phyloP scores from a whole-genome alignment of 768 basidiomycete genomes.

The Leccinum barrowsii region DNA sequence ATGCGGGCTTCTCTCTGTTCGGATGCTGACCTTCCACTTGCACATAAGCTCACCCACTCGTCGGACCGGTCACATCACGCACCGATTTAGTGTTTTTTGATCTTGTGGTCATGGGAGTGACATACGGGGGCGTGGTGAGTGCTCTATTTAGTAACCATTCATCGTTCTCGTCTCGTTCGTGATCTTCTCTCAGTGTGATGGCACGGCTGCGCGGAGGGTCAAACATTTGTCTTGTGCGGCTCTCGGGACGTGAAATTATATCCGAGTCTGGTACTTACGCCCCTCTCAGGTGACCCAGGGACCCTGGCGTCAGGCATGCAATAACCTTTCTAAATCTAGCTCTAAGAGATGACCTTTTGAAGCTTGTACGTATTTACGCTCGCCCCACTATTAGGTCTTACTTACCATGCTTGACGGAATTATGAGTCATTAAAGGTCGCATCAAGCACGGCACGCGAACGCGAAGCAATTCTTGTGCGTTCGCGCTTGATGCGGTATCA shows the following conservation, averaged over 20 bases:
- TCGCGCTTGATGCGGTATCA: slow-evolving; percentile 14
- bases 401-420: slow-evolving; percentile 6
- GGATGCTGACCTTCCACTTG: slow-evolving; percentile 1
- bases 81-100: neutral
- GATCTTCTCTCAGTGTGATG: slow-evolving; percentile 2
- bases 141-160: neutral
- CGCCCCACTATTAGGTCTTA: slow-evolving; percentile 20
- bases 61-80: slow-evolving; percentile 10
- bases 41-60: neutral
- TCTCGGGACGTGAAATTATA: neutral
- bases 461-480: slow-evolving; percentile 5
- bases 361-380: slow-evolving; percentile 26
- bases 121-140: neutral
- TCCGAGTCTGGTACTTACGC: neutral
- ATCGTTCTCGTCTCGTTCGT: slow-evolving; percentile 1
- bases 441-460: slow-evolving; percentile 8
- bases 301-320: slow-evolving; percentile 9
- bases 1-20: slow-evolving; percentile 5
- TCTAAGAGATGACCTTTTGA: neutral
- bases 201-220: slow-evolving; percentile 6
- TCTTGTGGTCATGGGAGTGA: slow-evolving; percentile 3
- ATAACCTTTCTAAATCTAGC: slow-evolving; percentile 19
- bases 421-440: slow-evolving; percentile 14
- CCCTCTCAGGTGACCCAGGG: slow-evolving; percentile 6
- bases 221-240: neutral